A percentile compares a stretch with the other conserved stretches of the same genome.
Evolutionary conservation across 1,139 yeast species (phyloP).

Genomic region (Suhomyces wounanorum): DNA sequence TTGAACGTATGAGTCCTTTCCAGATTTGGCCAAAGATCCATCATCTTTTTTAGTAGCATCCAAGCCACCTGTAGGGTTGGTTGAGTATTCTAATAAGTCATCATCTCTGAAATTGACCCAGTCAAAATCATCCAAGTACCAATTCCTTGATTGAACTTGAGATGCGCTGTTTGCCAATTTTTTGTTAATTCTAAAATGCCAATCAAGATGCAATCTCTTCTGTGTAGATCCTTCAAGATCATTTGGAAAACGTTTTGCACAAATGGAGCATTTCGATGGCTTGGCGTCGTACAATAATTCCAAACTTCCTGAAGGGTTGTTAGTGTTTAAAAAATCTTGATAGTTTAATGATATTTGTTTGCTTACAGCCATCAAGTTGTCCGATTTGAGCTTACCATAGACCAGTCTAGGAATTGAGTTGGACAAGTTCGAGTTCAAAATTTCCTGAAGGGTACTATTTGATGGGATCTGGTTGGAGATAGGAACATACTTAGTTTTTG

Average conservation of each 20-base stretch:
- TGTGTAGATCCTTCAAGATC: conserved; percentile 57
- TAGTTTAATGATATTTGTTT: conserved; percentile 22
- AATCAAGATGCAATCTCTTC: conserved; percentile 74
- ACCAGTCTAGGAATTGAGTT: conserved; percentile 21
- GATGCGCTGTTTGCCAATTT: conserved; percentile 50
- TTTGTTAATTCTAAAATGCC: conserved; percentile 94
- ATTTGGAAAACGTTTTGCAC: conserved; percentile 82
- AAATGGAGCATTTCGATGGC: conserved; percentile 82
- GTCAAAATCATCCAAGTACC: conserved; percentile 75
- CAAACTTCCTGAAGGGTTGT: conserved; percentile 15
- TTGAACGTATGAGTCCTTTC: conserved; percentile 48
- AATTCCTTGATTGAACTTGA: conserved; percentile 69
- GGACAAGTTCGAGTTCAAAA: conserved; percentile 25
- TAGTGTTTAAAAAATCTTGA: conserved; percentile 41
- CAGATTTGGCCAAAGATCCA: conserved; percentile 10
- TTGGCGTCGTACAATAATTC: conserved; percentile 57
- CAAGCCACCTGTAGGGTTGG: conserved; percentile 18
- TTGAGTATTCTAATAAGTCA: conserved; percentile 41
- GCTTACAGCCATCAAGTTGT: conserved; percentile 30
- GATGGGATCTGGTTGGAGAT: conserved; percentile 24
- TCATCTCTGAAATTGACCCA: conserved; percentile 79
- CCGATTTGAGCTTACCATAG: conserved; percentile 26
- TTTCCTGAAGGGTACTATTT: conserved; percentile 36
- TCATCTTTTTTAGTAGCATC: conserved; percentile 16
- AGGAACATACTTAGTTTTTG: conserved; percentile 33